Conservation (phyloP, 106 monocot species). For the Acorus calamus region DNA sequence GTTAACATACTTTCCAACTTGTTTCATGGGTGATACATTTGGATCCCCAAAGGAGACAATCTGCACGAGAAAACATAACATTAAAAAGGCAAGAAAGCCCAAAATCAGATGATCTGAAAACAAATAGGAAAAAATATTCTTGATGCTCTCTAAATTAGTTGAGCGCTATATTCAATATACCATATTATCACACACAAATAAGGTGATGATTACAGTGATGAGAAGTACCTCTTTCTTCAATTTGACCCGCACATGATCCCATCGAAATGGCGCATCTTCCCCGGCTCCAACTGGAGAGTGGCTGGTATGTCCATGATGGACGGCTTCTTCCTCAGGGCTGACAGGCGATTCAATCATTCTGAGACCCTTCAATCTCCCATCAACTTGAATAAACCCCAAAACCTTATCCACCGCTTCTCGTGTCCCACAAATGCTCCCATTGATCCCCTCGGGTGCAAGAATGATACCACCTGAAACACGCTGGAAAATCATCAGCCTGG, state of each 20-base stretch:
- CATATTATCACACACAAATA: not conserved
- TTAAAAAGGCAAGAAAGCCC: too few species aligned
- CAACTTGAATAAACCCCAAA: conserved; percentile 68
- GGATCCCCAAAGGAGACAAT: conserved; percentile 95
- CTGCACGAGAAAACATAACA: conserved; percentile 16
- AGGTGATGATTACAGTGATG: not conserved
- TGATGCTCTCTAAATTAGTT: too few species aligned
- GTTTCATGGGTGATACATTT: conserved; percentile 65
- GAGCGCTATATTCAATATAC: not conserved
- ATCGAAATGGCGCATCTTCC: conserved; percentile 94
- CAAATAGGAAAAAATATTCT: not conserved
- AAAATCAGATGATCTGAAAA: not conserved
- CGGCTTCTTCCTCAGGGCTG: conserved; percentile 86
- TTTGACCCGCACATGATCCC: conserved; percentile 99
- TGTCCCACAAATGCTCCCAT: conserved; percentile 92
- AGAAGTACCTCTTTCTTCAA: conserved; percentile 78
- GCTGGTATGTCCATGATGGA: conserved; percentile 87
- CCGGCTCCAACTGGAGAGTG: conserved; percentile 93
- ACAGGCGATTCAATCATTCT: conserved; percentile 85
- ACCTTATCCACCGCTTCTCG: conserved; percentile 67
- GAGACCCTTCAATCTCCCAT: conserved; percentile 60
- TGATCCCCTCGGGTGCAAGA: conserved; percentile 95
- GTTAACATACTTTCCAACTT: conserved; percentile 80
- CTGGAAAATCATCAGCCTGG: conserved; percentile 65
- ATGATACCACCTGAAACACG: conserved; percentile 98